These are phyloP conservation scores for Mucor mucedo DNA, from an alignment of 371 early-diverging fungal species.

Conservation along the genomic window DNA sequence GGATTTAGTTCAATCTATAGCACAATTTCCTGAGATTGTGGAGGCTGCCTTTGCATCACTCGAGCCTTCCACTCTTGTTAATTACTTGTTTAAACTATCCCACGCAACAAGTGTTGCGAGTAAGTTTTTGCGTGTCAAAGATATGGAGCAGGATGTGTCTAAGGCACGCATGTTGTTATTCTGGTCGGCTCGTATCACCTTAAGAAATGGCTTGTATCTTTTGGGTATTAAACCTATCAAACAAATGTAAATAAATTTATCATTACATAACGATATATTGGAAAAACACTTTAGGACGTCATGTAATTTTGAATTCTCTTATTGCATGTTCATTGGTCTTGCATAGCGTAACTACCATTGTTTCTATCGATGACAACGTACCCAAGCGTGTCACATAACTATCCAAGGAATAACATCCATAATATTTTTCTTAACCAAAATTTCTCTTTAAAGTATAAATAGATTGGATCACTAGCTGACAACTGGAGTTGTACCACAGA, in stretches of 20 bases:
- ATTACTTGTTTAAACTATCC: slow-evolving; percentile 87
- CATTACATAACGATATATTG: too few species aligned
- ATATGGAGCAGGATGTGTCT: slow-evolving; percentile 70
- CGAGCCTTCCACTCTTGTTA: slow-evolving; percentile 91
- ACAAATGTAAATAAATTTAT: slow-evolving; percentile 67
- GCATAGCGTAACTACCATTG: too few species aligned
- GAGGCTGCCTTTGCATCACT: slow-evolving; percentile 55
- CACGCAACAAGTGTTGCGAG: slow-evolving; percentile 80
- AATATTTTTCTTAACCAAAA: too few species aligned
- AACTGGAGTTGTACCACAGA: too few species aligned
- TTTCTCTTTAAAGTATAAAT: too few species aligned
- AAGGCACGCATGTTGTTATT: slow-evolving; percentile 80
- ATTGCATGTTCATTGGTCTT: too few species aligned
- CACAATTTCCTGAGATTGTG: slow-evolving; percentile 88
- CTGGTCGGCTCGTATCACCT: slow-evolving; percentile 72
- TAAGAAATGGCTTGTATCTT: slow-evolving; percentile 77
- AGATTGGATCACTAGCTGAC: too few species aligned
- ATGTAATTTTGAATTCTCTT: too few species aligned
- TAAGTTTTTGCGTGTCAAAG: slow-evolving; percentile 76
- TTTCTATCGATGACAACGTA: too few species aligned
- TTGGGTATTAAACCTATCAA: slow-evolving; percentile 80
- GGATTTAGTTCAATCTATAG: slow-evolving; percentile 75
- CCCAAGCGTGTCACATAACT: too few species aligned
- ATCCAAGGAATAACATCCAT: too few species aligned
- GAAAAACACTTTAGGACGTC: too few species aligned